Conservation (phyloP, 1,139 yeast genomes). For the Taphrina confusa region DNA sequence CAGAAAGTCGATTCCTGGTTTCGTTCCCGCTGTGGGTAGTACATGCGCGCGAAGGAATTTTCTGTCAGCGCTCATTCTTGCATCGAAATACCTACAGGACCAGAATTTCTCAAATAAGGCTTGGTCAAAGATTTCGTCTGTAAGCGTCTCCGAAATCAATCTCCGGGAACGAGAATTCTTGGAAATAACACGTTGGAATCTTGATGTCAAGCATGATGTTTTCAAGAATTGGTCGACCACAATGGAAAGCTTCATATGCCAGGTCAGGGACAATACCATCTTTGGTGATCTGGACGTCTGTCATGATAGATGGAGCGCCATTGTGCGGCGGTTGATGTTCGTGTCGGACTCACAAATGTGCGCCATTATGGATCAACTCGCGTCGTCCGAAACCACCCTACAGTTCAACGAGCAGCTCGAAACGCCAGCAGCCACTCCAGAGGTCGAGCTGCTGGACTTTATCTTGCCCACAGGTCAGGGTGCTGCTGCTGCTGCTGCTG, state of each 20-base stretch:
- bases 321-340: slow-evolving; percentile 3
- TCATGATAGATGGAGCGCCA: slow-evolving; percentile 10
- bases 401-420: neutral
- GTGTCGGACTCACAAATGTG: slow-evolving; percentile 2
- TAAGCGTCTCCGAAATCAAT: slow-evolving; percentile 53
- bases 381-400: neutral
- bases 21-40: slow-evolving; percentile 9
- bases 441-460: neutral
- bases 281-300: slow-evolving; percentile 13
- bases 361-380: neutral
- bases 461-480: neutral
- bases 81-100: slow-evolving; percentile 74
- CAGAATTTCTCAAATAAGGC: slow-evolving; percentile 66
- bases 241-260: slow-evolving; percentile 15
- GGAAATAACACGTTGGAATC: slow-evolving; percentile 23
- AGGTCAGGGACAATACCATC: slow-evolving; percentile 15
- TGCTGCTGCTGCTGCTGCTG: neutral
- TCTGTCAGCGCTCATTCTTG: slow-evolving; percentile 64
- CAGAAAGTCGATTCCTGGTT: neutral
- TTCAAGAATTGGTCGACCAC: slow-evolving; percentile 17
- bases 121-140: slow-evolving; percentile 78
- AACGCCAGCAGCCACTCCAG: slow-evolving; percentile 22
- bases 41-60: slow-evolving; percentile 66
- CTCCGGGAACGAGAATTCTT: slow-evolving; percentile 60
- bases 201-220: slow-evolving; percentile 11